Percentiles rank a stretch among this genome's conserved stretches.
Evolutionary conservation across 2,329 filamentous ascomycete genomes (phyloP).

Genomic region (Fusarium bulbicola): DNA sequence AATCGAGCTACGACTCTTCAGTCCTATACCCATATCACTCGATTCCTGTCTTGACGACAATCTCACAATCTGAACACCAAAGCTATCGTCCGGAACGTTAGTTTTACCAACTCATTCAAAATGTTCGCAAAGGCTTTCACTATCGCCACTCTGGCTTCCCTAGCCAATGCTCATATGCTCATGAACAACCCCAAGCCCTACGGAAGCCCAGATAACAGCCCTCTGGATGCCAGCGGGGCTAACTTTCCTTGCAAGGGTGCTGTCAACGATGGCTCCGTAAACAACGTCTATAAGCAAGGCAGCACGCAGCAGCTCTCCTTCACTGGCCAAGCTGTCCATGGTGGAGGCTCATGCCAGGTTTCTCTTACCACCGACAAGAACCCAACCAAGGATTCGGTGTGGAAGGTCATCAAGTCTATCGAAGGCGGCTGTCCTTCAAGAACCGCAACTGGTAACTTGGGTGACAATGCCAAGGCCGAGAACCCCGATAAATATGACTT

Average conservation of each 20-base stretch:
- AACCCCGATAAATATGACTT: slow-evolving; percentile 66
- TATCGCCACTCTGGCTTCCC: slow-evolving; percentile 64
- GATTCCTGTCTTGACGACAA: slow-evolving; percentile 43
- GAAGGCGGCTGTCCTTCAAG: slow-evolving; percentile 83
- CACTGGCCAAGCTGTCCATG: slow-evolving; percentile 79
- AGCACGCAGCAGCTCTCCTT: slow-evolving; percentile 65
- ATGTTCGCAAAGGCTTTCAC: slow-evolving; percentile 63
- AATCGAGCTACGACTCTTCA: slow-evolving; percentile 32
- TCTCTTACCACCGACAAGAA: slow-evolving; percentile 81
- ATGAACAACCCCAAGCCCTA: slow-evolving; percentile 76
- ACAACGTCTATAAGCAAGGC: slow-evolving; percentile 61
- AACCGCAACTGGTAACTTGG: slow-evolving; percentile 44
- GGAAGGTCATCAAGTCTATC: slow-evolving; percentile 90
- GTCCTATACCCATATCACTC: slow-evolving; percentile 37
- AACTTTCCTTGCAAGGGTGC: slow-evolving; percentile 81
- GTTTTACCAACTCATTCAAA: slow-evolving; percentile 47
- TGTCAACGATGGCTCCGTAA: slow-evolving; percentile 53
- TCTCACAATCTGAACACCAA: slow-evolving; percentile 30
- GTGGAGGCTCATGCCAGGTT: slow-evolving; percentile 92
- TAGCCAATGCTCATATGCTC: slow-evolving; percentile 78
- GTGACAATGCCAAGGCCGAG: too few species aligned
- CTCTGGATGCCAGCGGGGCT: slow-evolving; percentile 56
- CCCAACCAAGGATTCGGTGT: slow-evolving; percentile 73
- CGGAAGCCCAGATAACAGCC: slow-evolving; percentile 63
- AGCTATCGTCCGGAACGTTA: slow-evolving; percentile 48